Percentiles rank a stretch among this genome's conserved stretches.
Evolutionary conservation across 257 asterid species (phyloP).

Genomic region (Petrea volubilis): DNA sequence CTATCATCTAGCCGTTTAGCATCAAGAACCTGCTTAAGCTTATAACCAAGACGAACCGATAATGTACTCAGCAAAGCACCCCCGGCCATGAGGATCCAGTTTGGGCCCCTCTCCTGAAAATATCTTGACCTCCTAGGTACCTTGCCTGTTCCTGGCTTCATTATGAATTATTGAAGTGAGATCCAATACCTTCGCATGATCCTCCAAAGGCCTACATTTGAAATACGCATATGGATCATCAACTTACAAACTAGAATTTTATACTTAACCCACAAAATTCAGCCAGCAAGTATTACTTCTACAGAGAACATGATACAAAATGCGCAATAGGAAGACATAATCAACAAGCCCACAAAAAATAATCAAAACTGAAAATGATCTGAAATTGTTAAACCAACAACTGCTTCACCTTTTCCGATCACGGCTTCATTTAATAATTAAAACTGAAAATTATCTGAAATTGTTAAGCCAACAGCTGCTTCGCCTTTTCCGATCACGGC

Average conservation of each 20-base stretch:
- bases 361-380: not conserved
- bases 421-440: not conserved
- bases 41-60: constrained; percentile 59
- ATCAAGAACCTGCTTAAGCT: constrained; percentile 59
- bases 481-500: not conserved
- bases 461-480: not conserved
- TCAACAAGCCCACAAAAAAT: not conserved
- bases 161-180: constrained; percentile 10
- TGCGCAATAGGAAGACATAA: not conserved
- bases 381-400: not conserved
- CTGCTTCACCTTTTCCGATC: not conserved
- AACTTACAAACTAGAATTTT: not conserved
- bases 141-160: constrained; percentile 43
- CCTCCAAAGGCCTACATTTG: constrained; percentile 20
- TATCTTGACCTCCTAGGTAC: constrained; percentile 39
- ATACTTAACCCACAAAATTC: not conserved
- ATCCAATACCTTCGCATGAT: constrained; percentile 24
- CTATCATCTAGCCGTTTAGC: constrained; percentile 34
- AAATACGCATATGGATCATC: constrained; percentile 1
- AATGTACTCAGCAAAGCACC: constrained; percentile 64
- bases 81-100: constrained; percentile 63
- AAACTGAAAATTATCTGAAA: not conserved
- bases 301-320: not conserved
- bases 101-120: constrained; percentile 41
- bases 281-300: not conserved